Evolutionary conservation across 2,329 filamentous ascomycete genomes (phyloP).

Genomic region (Alternaria dauci): DNA sequence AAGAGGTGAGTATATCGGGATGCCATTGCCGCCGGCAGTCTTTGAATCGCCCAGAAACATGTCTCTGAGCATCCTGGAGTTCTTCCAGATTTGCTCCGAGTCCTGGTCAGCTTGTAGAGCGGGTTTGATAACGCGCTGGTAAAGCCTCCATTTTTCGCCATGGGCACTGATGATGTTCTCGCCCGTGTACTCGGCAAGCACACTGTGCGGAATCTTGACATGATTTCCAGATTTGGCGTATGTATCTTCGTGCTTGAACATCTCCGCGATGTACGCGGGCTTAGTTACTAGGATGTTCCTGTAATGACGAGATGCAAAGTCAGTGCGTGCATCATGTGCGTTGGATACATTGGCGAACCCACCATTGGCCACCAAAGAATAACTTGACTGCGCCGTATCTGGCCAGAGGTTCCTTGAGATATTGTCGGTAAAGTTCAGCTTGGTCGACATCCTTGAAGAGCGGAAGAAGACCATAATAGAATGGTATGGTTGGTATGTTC

Average conservation of each 20-base stretch:
- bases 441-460: conserved; percentile 57
- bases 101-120: conserved; percentile 41
- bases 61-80: conserved; percentile 19
- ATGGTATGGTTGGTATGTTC: conserved; percentile 56
- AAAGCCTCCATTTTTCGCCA: conserved; percentile 45
- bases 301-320: background rate
- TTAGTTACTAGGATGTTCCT: conserved; percentile 56
- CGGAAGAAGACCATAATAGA: conserved; percentile 56
- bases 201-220: conserved; percentile 43
- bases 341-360: background rate
- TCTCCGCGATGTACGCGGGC: conserved; percentile 55
- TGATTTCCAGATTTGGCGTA: conserved; percentile 46
- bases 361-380: conserved; percentile 60
- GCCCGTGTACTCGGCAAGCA: conserved; percentile 42
- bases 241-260: conserved; percentile 43
- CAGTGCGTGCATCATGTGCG: background rate
- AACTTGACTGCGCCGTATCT: conserved; percentile 59
- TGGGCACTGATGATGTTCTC: conserved; percentile 48
- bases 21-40: conserved; percentile 24
- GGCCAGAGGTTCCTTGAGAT: conserved; percentile 52
- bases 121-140: conserved; percentile 41
- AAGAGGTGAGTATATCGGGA: conserved; percentile 44
- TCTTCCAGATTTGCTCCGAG: conserved; percentile 32
- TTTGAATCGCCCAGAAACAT: conserved; percentile 44
- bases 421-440: conserved; percentile 51